Evolutionary conservation across 2,329 filamentous ascomycete species (phyloP), one percentile per base, ranked within the genome.

Genomic region (Lanzia echinophila): DNA sequence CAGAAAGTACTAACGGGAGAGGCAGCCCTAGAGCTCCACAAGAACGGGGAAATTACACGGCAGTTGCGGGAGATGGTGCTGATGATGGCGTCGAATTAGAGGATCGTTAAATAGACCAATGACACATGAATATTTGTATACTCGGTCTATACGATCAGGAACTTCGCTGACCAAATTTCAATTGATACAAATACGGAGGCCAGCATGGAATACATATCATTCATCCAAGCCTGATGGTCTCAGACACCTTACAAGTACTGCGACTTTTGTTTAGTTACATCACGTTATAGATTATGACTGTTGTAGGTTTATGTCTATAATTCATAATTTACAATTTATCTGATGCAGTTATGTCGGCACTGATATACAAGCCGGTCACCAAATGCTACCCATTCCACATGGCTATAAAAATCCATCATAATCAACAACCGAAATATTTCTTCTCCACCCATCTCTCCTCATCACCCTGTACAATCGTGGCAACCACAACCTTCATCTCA

Each of bases 371-470:
- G 24, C 24, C 24, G 24, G 8, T 28, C 24, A 28, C 8, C 24
- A 28, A 28, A 28, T 28, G 24, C 24, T 8, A 28, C 24, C 24
- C 24, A 28, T 28, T 8, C 24, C n/a, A n/a, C n/a, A n/a, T n/a
- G n/a, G n/a, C 36, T 39, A 17, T 39, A 39, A 7, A 39, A 8
- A 44, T 44, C 22, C 24, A 8, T 15, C 15, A 47, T 19, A 33
- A 44, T 73, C 61, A 96, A 70, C 90, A 95, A n/a, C 91, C 84
- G 68, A 96, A 86, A 70, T 96, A 97, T 65, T 84, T 83, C 68
- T 82, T 84, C 74, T 96, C 92, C 45, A 96, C 82, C 91, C 91
- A 97, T 59, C 91, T 80, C 61, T 87, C 83, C 71, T 96, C 89
- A 58, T 86, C 82, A 62, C 95, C 90, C 53, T 86, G 81, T 28